phyloP scores from a whole-genome alignment of 495 filamentous ascomycete genomes.

The Neurospora africana region DNA sequence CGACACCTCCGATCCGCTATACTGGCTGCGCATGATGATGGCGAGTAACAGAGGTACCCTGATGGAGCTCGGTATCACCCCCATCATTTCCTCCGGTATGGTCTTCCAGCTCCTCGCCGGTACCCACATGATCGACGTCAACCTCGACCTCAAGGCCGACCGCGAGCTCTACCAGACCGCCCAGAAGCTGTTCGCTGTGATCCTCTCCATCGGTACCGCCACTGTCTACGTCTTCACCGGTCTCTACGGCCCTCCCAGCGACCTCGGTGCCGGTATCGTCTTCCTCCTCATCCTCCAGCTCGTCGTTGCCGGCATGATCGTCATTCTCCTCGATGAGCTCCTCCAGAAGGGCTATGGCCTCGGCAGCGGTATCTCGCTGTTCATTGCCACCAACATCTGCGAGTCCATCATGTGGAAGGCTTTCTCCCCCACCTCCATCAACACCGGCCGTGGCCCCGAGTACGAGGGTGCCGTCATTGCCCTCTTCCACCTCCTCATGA shows the following conservation, averaged over 20 bases:
- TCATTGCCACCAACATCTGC: constrained; percentile 99
- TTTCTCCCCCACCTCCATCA: constrained; percentile 97
- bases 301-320: constrained; percentile 90
- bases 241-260: constrained; percentile 90
- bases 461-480: constrained; percentile 99
- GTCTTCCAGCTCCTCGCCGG: constrained; percentile 99
- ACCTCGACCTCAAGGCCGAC: constrained; percentile 98
- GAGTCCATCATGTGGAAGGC: constrained; percentile 99
- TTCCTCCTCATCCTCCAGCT: constrained; percentile 95
- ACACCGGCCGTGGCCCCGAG: constrained; percentile 97
- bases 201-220: constrained; percentile 92
- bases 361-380: constrained; percentile 95
- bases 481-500: constrained; percentile 94
- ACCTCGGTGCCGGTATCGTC: constrained; percentile 95
- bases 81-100: constrained; percentile 99
- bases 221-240: constrained; percentile 96
- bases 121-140: constrained; percentile 99
- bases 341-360: constrained; percentile 99
- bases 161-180: constrained; percentile 99
- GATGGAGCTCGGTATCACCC: constrained; percentile 98
- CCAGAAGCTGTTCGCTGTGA: constrained; percentile 98
- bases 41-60: constrained; percentile 97
- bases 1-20: constrained; percentile 92
- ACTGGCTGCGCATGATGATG: constrained; percentile 99
- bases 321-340: constrained; percentile 98